Evolutionary conservation across 2,329 filamentous ascomycete species (phyloP).

Genomic region (Fusarium domesticum): DNA sequence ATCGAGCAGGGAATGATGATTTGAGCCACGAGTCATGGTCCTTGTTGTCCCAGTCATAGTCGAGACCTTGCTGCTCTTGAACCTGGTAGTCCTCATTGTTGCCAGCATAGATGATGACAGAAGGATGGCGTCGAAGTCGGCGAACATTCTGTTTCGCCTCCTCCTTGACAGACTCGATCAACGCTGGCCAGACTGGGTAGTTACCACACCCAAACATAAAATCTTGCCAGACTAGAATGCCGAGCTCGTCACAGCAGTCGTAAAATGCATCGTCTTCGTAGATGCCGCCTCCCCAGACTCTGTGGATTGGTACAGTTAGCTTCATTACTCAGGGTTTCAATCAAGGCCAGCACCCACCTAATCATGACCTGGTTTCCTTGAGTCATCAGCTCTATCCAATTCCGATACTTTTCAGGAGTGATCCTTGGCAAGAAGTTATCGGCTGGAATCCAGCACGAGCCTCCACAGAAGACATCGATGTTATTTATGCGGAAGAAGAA

Average conservation of each 20-base stretch:
- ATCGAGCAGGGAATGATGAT: constrained; percentile 72
- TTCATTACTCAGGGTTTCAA: neutral
- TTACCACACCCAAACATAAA: constrained; percentile 69
- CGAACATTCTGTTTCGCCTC: constrained; percentile 63
- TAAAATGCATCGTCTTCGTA: constrained; percentile 68
- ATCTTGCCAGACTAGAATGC: constrained; percentile 69
- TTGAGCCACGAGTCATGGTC: constrained; percentile 62
- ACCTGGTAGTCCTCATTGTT: constrained; percentile 82
- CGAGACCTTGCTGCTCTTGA: constrained; percentile 62
- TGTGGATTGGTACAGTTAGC: neutral
- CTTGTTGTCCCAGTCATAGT: constrained; percentile 73
- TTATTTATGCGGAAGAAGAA: constrained; percentile 76
- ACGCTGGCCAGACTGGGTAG: constrained; percentile 60
- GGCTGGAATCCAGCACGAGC: constrained; percentile 76
- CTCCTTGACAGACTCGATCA: constrained; percentile 54
- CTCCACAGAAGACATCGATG: constrained; percentile 69
- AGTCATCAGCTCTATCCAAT: constrained; percentile 70
- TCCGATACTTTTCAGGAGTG: constrained; percentile 49
- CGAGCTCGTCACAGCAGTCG: constrained; percentile 64
- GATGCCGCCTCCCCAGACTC: constrained; percentile 31
- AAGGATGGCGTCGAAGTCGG: constrained; percentile 58
- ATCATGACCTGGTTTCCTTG: constrained; percentile 35
- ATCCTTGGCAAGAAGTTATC: constrained; percentile 66
- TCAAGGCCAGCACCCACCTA: neutral
- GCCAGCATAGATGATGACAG: constrained; percentile 72